Percentiles rank a stretch among this genome's conserved stretches.
phyloP scores from a whole-genome alignment of 768 basidiomycete genomes.

The Trametes villosa region DNA sequence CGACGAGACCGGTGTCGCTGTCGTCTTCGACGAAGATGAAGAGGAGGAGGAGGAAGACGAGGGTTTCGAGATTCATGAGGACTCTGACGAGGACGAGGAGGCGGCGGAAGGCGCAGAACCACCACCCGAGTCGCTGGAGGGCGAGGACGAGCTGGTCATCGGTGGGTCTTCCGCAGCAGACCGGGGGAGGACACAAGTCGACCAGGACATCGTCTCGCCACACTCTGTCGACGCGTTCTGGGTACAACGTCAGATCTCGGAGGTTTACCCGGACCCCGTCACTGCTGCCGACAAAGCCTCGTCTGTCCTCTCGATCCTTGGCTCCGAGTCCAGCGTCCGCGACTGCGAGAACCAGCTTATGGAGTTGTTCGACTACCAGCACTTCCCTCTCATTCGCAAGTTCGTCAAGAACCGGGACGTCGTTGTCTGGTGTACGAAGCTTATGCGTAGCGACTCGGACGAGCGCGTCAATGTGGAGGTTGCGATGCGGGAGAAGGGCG shows the following conservation, averaged over 20 bases:
- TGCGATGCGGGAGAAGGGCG: conserved; percentile 96
- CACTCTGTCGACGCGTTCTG: conserved; percentile 97
- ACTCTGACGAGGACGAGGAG: conserved; percentile 76
- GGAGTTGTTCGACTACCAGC: conserved; percentile 94
- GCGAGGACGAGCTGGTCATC: conserved; percentile 76
- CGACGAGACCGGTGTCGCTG: conserved; percentile 96
- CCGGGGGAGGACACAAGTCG: conserved; percentile 54
- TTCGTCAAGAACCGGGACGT: conserved; percentile 96
- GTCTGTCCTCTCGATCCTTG: conserved; percentile 80
- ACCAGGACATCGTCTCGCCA: conserved; percentile 84
- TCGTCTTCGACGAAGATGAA: conserved; percentile 97
- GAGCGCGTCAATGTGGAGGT: conserved; percentile 94
- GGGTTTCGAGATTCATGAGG: conserved; percentile 84
- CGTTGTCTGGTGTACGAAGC: conserved; percentile 97
- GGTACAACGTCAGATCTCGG: conserved; percentile 93
- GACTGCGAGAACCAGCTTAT: conserved; percentile 96
- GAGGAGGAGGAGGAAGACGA: conserved; percentile 91
- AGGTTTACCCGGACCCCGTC: conserved; percentile 91
- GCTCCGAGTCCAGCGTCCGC: conserved; percentile 84
- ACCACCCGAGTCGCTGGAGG: conserved; percentile 50
- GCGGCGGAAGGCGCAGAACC: conserved; percentile 53
- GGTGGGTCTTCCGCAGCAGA: conserved; percentile 56
- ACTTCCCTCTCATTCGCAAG: conserved; percentile 86
- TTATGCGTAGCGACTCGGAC: conserved; percentile 86
- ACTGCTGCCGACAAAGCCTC: conserved; percentile 92